phyloP scores from a whole-genome alignment of 2,329 filamentous ascomycete genomes.

The Akanthomyces dipterigenus region DNA sequence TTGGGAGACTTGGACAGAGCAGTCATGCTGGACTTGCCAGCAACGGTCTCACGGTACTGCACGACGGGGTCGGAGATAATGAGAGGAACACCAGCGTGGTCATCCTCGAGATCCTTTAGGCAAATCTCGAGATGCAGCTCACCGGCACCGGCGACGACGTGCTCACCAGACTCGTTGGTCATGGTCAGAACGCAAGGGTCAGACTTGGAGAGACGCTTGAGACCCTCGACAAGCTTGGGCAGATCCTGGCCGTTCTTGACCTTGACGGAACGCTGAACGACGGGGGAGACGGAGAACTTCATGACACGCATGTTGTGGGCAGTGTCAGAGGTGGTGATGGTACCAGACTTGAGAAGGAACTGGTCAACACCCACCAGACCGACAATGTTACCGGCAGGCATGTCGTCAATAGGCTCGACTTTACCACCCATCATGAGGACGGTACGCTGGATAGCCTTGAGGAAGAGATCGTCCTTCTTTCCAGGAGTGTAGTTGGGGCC shows the following conservation, averaged over 20 bases:
- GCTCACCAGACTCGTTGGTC: conserved; percentile 91
- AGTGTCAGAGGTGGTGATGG: conserved; percentile 91
- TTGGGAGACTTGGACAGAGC: conserved; percentile 99
- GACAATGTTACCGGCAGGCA: conserved; percentile 99
- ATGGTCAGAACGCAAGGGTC: conserved; percentile 94
- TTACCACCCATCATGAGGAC: conserved; percentile 99
- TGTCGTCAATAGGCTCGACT: conserved; percentile 97
- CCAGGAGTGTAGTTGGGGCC: conserved; percentile 97
- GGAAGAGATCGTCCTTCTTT: conserved; percentile 97
- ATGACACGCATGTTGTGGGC: conserved; percentile 99
- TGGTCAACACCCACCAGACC: conserved; percentile 99
- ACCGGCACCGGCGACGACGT: conserved; percentile 98
- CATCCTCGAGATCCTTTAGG: conserved; percentile 99
- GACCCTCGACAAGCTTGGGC: conserved; percentile 99
- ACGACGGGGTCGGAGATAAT: conserved; percentile 98
- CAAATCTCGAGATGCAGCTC: conserved; percentile 99
- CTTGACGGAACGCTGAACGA: conserved; percentile 97
- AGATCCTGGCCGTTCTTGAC: conserved; percentile 99
- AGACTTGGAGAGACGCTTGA: conserved; percentile 99
- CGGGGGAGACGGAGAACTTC: conserved; percentile 99
- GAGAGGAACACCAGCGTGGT: conserved; percentile 97
- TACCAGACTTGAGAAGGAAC: conserved; percentile 99
- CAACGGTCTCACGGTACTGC: conserved; percentile 95
- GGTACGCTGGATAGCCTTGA: conserved; percentile 99
- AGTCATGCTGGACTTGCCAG: conserved; percentile 78